phyloP scores from a whole-genome alignment of 768 basidiomycete genomes.

The Tubosaeta sp. region DNA sequence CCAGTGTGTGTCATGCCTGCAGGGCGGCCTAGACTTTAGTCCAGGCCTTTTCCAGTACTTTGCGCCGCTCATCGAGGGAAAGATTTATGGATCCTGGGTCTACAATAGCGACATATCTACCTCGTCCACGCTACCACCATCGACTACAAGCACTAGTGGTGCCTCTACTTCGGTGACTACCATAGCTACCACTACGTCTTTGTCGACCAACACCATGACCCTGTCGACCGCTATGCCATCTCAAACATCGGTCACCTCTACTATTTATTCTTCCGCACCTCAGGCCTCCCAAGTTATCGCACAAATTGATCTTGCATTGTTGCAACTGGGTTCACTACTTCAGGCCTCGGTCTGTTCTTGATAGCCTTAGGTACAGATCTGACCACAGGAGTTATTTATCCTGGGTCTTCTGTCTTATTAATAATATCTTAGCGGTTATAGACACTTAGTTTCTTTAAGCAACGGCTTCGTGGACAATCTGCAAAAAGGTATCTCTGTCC shows the following conservation, averaged over 20 bases:
- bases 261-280: slow-evolving; percentile 15
- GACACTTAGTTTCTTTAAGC: background rate
- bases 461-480: slow-evolving; percentile 32
- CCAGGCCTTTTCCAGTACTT: slow-evolving; percentile 43
- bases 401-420: background rate
- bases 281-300: slow-evolving; percentile 19
- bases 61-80: slow-evolving; percentile 31
- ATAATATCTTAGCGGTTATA: background rate
- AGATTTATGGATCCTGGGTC: slow-evolving; percentile 39
- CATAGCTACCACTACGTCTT: slow-evolving; percentile 11
- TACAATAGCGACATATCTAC: slow-evolving; percentile 26
- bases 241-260: slow-evolving; percentile 2
- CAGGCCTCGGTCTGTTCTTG: slow-evolving; percentile 7
- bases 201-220: slow-evolving; percentile 6
- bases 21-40: slow-evolving; percentile 44
- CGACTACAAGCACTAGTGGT: slow-evolving; percentile 20
- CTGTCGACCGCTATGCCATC: slow-evolving; percentile 12
- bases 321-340: slow-evolving; percentile 22
- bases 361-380: background rate
- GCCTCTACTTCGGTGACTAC: slow-evolving; percentile 18
- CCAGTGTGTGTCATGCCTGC: slow-evolving; percentile 39
- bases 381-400: background rate
- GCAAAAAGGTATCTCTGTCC: slow-evolving; percentile 30
- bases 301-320: slow-evolving; percentile 24
- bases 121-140: slow-evolving; percentile 15